These are phyloP conservation scores for Trifolium fragiferum DNA, from an alignment of 306 rosid genomes.

Conservation along the genomic window DNA sequence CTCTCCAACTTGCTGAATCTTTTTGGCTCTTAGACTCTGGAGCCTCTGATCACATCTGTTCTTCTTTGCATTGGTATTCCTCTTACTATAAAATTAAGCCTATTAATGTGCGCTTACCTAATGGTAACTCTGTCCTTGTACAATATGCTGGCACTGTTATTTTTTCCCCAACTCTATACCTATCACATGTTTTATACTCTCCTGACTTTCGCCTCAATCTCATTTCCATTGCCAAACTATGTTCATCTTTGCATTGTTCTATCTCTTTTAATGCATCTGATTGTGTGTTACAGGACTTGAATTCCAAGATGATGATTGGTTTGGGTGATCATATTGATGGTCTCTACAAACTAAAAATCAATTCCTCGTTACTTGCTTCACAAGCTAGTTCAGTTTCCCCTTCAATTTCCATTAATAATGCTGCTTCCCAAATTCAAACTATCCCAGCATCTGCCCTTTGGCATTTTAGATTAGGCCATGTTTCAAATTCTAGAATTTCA, in stretches of 20 bases:
- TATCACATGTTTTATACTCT: not conserved
- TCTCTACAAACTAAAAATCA: no score
- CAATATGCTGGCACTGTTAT: not conserved
- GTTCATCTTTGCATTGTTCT: not conserved
- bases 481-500: no score
- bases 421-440: no score
- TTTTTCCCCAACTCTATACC: not conserved
- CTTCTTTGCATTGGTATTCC: not conserved
- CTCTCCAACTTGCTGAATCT: rapidly evolving
- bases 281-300: not conserved
- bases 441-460: no score
- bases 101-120: not conserved
- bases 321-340: not conserved
- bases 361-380: no score
- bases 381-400: no score
- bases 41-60: not conserved
- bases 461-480: no score
- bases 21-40: not conserved
- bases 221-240: not conserved
- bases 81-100: not conserved
- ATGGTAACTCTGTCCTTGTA: not conserved
- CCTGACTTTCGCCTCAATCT: not conserved
- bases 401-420: no score
- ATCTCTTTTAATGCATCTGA: no score
- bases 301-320: not conserved